Evolutionary conservation across 139 green algal species (phyloP), one percentile per base, ranked within the genome.

Genomic region (Pycnococcus provasolii): DNA sequence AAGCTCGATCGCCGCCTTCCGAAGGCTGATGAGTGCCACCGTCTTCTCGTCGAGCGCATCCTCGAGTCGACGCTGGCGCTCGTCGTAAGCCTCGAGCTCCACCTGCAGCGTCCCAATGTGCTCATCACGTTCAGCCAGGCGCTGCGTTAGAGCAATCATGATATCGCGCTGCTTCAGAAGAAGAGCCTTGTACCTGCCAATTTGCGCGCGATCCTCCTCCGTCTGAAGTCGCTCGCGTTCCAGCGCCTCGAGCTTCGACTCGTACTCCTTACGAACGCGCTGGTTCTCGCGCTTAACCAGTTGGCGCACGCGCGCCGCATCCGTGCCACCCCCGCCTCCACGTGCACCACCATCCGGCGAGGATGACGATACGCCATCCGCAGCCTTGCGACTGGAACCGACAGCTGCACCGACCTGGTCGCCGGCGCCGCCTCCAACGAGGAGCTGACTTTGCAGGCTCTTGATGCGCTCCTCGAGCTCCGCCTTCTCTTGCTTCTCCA

Each of bases 131-230:
- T 97, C 88, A 53, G 89, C 90, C 43, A 97, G 81, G 1, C 90
- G 82, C 11, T 81, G 80, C 3, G 91, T 96, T 42, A 97, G 86
- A 2, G 84, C 88, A n/a, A 95, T 94, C 91, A 97, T 97, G 80
- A 97, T 95, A 85, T 97, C 90, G 2, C 91, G 81, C 86, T 97
- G 91, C 80, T 96, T 96, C 47, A 95, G 64, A 73, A 96, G 84
- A 65, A 97, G 86, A 60, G 81, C 72, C 82, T 94, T 94, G 79
- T 95, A 94, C 13, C 84, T 74, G 61, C 92, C 89, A n/a, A 90
- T 81, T 74, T 93, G 83, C 40, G 82, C 81, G 11, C 79, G 69
- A 71, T 94, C 87, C 72, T 91, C 83, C 60, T 86, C 81, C 39
- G 89, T 74, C 15, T 60, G 70, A 51, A 90, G 69, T 52, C 84